Evolutionary conservation across 768 basidiomycete species (phyloP), one percentile per base, ranked within the genome.

Genomic region (Auricularia sp.): DNA sequence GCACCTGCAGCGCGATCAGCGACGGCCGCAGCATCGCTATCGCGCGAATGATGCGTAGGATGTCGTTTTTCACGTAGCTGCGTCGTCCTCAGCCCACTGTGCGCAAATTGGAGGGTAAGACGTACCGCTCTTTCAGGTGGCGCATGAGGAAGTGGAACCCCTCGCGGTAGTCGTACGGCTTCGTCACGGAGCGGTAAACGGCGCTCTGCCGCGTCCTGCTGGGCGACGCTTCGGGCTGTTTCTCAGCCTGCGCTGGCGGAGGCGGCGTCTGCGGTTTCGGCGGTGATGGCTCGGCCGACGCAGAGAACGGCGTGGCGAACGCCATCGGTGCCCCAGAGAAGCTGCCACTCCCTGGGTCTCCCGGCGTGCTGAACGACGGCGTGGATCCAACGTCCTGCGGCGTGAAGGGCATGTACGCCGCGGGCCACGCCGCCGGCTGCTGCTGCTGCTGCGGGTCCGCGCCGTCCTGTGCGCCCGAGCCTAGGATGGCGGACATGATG

Each of bases 141-240:
- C 93, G 91, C 93, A 98, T 98, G 69, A 98, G 80, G 74, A 90
- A 92, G 74, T 97, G 96, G 73, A 98, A 98, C 24, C 94, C 94
- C 78, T 97, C 90, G 16, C 93, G 96, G 71, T 98, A 97, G 73
- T 96, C 94, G 72, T 94, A 96, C 3, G 93, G 90, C 71, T 83
- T 80, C 16, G 86, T 81, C 59, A 83, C 85, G 73, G 77, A 85
- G 80, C 79, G 81, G 77, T 79, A 90, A 76, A 78, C 82, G 77
- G 78, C 86, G 81, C 66, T 29, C 59, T 51, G 65, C 3, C 63
- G 54, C 51, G 51, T 29, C 35, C 8, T 13, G 29, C 45, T 6
- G 14, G 14, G 47, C 47, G 47, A 21, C 10, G 47, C 11, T 18
- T 51, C 47, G 18, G 14, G 47, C 47, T 16, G 47, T 18, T 18